Base-by-base conservation (phyloP, 805 yeast genomes). In the Danielia reshetovae region DNA sequence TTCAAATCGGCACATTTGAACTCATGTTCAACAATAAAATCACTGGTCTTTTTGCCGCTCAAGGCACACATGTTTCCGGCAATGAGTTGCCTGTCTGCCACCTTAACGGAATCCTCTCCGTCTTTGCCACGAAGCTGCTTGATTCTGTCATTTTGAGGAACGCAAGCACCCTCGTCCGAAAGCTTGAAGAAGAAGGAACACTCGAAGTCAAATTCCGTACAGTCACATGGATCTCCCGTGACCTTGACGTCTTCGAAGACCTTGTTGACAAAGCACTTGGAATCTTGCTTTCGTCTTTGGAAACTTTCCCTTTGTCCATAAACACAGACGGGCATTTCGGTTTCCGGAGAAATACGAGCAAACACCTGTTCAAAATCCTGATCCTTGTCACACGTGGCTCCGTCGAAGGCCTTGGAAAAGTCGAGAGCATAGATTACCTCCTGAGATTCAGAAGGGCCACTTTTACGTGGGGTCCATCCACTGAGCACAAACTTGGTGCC, bases 241-340 rank as follows among this genome's bases (percentile, higher is more conserved):
- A 63, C 62, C 30, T 62, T 57, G 7, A 76, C 52, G 44, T 76
- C 79, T 16, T 64, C 65, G 44, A 60, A 75, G 12, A 70, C 49
- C 29, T 64, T 62, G 36, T 65, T 65, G 9, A 77, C 75, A 52
- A 74, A 74, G 64, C 96, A 87, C 39, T 77, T 52, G 1, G 89
- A 74, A 29, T 70, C 74, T 29, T 68, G 67, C 48, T 78, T 79
- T 62, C 94, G 75, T 56, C 95, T 71, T 29, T 45, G 54, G 51
- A 77, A 80, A 42, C 66, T 73, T 48, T 81, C 85, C 42, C 65
- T 72, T 37, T 76, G 82, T 6, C 96, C 96, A 60, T 72, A 66
- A 13, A 84, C 64, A 63, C 95, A 86, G 41, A 59, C 39, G 3
- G 72, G 70, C 4, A 54, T 45, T 3, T 54, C 49, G 7, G 58